These are phyloP conservation scores for Termitomyces sp. DNA, from an alignment of 768 basidiomycete species.

Conservation along the genomic window DNA sequence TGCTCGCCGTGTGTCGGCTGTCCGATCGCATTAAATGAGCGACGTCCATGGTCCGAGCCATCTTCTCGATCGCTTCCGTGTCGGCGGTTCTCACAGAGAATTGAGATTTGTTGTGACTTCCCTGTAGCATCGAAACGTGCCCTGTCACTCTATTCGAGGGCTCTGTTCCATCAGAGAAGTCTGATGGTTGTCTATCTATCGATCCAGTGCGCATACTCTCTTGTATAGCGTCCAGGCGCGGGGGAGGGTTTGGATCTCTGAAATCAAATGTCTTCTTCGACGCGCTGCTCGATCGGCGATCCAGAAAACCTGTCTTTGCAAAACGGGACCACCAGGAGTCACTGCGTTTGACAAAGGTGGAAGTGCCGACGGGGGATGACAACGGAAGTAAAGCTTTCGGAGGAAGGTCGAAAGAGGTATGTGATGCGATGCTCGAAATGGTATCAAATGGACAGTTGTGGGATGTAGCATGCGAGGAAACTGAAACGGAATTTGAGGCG, in stretches of 20 bases:
- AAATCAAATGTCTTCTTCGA: slow-evolving; percentile 43
- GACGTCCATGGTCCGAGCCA: slow-evolving; percentile 67
- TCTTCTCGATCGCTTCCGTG: slow-evolving; percentile 60
- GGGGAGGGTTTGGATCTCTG: slow-evolving; percentile 77
- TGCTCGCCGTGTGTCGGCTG: slow-evolving; percentile 24
- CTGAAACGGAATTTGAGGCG: slow-evolving; percentile 20
- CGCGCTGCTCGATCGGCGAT: slow-evolving; percentile 43
- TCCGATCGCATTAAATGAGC: slow-evolving; percentile 42
- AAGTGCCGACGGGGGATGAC: slow-evolving; percentile 38
- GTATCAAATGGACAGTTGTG: slow-evolving; percentile 22
- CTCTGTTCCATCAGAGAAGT: slow-evolving; percentile 7
- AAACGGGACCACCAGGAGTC: slow-evolving; percentile 81
- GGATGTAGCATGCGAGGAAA: slow-evolving; percentile 22
- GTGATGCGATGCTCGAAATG: slow-evolving; percentile 20
- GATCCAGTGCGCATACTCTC: slow-evolving; percentile 37
- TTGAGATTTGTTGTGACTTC: slow-evolving; percentile 42
- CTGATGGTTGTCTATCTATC: slow-evolving; percentile 10
- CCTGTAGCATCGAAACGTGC: slow-evolving; percentile 22
- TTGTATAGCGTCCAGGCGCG: slow-evolving; percentile 54
- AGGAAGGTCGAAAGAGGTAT: slow-evolving; percentile 20
- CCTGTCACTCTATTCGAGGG: slow-evolving; percentile 1
- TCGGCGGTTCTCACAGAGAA: slow-evolving; percentile 61
- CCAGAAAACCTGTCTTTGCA: slow-evolving; percentile 58
- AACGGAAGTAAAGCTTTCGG: slow-evolving; percentile 23
- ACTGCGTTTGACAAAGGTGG: slow-evolving; percentile 50